Evolutionary conservation across 1,284 basidiomycete species (phyloP).

Genomic region (Fomitiporia mediterranea): DNA sequence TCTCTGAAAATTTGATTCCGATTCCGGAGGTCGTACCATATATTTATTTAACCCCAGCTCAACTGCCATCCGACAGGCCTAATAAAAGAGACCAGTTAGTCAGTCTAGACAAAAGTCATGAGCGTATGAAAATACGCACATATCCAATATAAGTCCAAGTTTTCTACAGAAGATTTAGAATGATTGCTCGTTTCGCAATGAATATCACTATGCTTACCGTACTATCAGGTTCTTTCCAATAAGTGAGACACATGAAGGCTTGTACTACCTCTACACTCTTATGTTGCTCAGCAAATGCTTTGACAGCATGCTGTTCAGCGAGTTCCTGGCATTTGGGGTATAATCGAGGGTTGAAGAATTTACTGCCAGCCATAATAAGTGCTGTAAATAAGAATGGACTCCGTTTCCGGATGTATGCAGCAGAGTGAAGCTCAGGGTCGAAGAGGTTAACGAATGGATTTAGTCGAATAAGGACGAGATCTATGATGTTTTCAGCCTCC

Average conservation of each 20-base stretch:
- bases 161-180: conserved; percentile 38
- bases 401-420: conserved; percentile 65
- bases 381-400: conserved; percentile 79
- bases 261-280: conserved; percentile 80
- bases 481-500: conserved; percentile 65
- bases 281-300: conserved; percentile 70
- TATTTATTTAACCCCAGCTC: conserved; percentile 74
- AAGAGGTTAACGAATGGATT: conserved; percentile 85
- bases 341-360: conserved; percentile 72
- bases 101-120: conserved; percentile 17
- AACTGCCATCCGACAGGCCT: conserved; percentile 84
- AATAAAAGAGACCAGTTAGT: conserved; percentile 13
- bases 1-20: conserved; percentile 59
- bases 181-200: background rate
- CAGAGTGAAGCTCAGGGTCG: conserved; percentile 72
- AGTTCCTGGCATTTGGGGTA: conserved; percentile 65
- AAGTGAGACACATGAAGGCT: conserved; percentile 78
- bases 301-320: conserved; percentile 65
- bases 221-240: conserved; percentile 83
- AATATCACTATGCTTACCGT: conserved; percentile 38
- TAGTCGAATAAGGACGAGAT: conserved; percentile 69
- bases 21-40: conserved; percentile 43
- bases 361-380: conserved; percentile 77
- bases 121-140: conserved; percentile 37
- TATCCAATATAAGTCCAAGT: conserved; percentile 84